Percentiles rank a stretch among this genome's conserved stretches.
Conservation (phyloP, 495 filamentous ascomycete species). For the Xylaria telfairii region DNA sequence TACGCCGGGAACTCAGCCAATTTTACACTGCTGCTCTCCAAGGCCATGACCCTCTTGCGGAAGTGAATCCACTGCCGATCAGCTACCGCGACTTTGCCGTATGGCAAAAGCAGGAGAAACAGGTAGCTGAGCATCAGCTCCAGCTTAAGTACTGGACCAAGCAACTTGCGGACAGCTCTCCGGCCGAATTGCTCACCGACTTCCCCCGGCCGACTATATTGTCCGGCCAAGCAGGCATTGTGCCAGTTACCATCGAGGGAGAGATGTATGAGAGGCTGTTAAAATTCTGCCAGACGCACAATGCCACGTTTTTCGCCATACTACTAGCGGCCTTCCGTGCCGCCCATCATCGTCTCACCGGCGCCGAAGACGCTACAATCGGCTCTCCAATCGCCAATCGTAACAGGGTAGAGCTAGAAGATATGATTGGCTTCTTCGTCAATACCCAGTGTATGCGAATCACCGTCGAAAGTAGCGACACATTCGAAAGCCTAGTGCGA, state of each 20-base stretch:
- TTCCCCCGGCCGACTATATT: slow-evolving; percentile 23
- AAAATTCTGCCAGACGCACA: slow-evolving; percentile 19
- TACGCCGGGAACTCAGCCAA: slow-evolving; percentile 23
- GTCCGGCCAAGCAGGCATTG: slow-evolving; percentile 21
- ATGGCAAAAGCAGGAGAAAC: slow-evolving; percentile 26
- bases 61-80: slow-evolving; percentile 25
- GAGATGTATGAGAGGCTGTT: slow-evolving; percentile 18
- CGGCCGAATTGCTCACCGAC: slow-evolving; percentile 26
- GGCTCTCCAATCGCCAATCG: slow-evolving; percentile 27
- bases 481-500: slow-evolving; percentile 27
- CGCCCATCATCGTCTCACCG: slow-evolving; percentile 26
- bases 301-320: slow-evolving; percentile 21
- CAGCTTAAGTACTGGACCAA: slow-evolving; percentile 27
- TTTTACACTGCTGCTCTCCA: slow-evolving; percentile 22
- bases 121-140: slow-evolving; percentile 24
- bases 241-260: slow-evolving; percentile 21
- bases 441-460: slow-evolving; percentile 29
- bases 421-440: slow-evolving; percentile 29
- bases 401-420: slow-evolving; percentile 21
- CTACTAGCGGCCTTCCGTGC: slow-evolving; percentile 28
- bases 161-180: slow-evolving; percentile 19
- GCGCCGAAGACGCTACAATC: slow-evolving; percentile 25
- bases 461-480: slow-evolving; percentile 10
- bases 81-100: slow-evolving; percentile 26
- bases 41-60: slow-evolving; percentile 23